Percentiles rank a stretch among this genome's conserved stretches.
Evolutionary conservation across 1,139 yeast genomes (phyloP).

Genomic region (Kodamaea plutei): DNA sequence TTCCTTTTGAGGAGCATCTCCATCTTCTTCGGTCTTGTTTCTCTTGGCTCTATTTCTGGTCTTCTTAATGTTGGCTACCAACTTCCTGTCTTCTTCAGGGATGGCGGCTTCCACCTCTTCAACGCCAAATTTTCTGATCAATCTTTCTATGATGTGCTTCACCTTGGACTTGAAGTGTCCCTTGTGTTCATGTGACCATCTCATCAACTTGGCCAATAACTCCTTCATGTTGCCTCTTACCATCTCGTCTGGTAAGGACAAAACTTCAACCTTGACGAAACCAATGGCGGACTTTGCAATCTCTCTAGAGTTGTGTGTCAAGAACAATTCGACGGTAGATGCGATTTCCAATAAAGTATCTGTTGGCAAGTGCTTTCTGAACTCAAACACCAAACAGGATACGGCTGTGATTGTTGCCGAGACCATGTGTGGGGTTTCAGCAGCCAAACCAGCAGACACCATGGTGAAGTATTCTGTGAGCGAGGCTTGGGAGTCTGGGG

Average conservation of each 20-base stretch:
- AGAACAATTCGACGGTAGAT: constrained; percentile 84
- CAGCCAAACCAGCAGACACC: constrained; percentile 95
- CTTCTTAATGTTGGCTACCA: constrained; percentile 82
- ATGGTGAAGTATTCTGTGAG: constrained; percentile 84
- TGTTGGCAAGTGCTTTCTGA: constrained; percentile 56
- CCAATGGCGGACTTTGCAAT: constrained; percentile 94
- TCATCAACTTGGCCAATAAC: constrained; percentile 67
- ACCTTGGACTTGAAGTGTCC: constrained; percentile 92
- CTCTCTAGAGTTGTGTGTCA: constrained; percentile 88
- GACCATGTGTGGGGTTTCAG: constrained; percentile 90
- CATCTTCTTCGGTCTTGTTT: constrained; percentile 39
- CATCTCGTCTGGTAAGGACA: constrained; percentile 77
- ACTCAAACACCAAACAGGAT: constrained; percentile 83
- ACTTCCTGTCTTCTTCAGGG: constrained; percentile 83
- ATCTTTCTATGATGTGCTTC: constrained; percentile 86
- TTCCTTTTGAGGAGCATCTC: constrained; percentile 23
- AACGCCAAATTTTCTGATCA: constrained; percentile 83
- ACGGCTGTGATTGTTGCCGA: constrained; percentile 93
- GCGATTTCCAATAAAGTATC: constrained; percentile 67
- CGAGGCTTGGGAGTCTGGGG: constrained; percentile 62
- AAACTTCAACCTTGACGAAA: constrained; percentile 85
- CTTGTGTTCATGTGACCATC: constrained; percentile 94
- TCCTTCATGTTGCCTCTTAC: constrained; percentile 65
- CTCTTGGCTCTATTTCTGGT: constrained; percentile 79
- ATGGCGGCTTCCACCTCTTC: constrained; percentile 74